These are phyloP conservation scores for Fusarium paranaense DNA, from an alignment of 2,329 filamentous ascomycete genomes.

Conservation along the genomic window DNA sequence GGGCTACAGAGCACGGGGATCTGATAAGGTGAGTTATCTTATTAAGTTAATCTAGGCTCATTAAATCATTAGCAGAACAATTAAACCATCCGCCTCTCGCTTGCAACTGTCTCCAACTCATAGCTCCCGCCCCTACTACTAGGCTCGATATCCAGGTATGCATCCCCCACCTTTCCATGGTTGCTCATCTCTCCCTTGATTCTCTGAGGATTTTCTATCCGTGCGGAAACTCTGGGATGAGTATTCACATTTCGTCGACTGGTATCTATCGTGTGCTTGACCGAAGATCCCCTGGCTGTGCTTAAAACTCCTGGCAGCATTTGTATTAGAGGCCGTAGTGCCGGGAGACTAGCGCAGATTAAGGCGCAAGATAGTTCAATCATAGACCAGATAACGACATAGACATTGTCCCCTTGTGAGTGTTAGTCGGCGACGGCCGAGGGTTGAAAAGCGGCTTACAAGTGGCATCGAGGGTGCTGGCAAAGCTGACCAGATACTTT, in stretches of 20 bases:
- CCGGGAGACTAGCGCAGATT: background rate
- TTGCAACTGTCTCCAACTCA: background rate
- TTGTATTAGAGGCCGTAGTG: background rate
- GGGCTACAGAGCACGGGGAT: background rate
- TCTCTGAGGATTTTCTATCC: background rate
- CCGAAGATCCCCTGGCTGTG: background rate
- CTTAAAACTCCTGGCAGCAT: background rate
- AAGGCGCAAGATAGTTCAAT: background rate
- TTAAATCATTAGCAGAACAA: background rate
- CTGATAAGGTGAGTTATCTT: background rate
- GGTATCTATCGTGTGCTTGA: background rate
- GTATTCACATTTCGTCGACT: background rate
- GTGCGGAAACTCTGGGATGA: background rate
- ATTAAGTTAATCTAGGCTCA: background rate
- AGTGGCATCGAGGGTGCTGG: background rate
- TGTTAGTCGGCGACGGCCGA: background rate
- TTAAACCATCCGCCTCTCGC: background rate
- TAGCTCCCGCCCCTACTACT: background rate
- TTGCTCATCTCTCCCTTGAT: background rate
- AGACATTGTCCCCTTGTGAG: background rate
- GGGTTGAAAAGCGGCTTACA: background rate
- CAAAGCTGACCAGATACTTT: background rate
- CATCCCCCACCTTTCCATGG: background rate
- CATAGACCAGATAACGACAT: background rate
- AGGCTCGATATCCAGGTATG: background rate